phyloP scores from a whole-genome alignment of 176 grass and related monocot genomes.

The Elymus sibiricus region DNA sequence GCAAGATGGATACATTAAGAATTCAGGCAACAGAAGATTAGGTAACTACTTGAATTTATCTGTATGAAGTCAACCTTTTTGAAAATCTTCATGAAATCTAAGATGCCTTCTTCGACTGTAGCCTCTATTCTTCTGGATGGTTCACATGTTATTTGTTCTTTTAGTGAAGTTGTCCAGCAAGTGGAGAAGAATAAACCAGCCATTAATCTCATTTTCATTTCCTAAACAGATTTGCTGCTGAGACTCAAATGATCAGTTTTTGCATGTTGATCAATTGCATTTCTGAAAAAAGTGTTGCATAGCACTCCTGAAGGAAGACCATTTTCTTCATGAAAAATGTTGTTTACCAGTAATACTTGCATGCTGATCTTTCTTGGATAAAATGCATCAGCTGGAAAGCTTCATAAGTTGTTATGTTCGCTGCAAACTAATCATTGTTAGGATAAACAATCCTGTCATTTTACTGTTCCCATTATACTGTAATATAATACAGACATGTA shows the following conservation, averaged over 20 bases:
- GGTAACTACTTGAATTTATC: constrained; percentile 51
- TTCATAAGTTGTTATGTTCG: not conserved
- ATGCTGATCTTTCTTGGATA: not conserved
- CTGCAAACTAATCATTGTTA: not conserved
- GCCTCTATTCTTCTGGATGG: not conserved
- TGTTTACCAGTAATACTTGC: not conserved
- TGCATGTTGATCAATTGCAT: not conserved
- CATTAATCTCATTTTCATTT: not conserved
- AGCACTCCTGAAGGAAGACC: not conserved
- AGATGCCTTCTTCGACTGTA: not conserved
- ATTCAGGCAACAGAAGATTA: constrained; percentile 71
- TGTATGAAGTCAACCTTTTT: not conserved
- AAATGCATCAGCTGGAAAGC: not conserved
- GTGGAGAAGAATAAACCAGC: not conserved
- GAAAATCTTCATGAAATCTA: not conserved
- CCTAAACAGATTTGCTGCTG: not conserved
- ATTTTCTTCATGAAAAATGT: not conserved
- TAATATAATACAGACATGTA: not conserved
- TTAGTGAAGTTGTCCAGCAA: not conserved
- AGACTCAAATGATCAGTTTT: not conserved
- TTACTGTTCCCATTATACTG: not conserved
- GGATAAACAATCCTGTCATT: not conserved
- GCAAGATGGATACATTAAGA: constrained; percentile 88
- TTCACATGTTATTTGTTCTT: not conserved
- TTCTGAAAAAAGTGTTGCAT: not conserved